Base-by-base conservation (phyloP, 176 grass and related monocot genomes). In the Carex cristatella region DNA sequence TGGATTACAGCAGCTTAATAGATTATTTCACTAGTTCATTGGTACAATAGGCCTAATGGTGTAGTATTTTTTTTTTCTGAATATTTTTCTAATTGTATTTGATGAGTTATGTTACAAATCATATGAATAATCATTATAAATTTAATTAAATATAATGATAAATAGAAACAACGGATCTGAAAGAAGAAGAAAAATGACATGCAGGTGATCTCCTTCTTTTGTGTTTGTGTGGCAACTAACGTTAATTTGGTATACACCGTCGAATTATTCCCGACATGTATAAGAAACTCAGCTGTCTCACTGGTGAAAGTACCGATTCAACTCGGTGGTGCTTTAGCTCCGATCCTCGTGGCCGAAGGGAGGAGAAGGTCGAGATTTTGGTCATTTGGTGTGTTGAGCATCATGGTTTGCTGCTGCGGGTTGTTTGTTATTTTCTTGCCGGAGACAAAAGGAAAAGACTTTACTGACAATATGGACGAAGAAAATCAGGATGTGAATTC, bases 191-290 rank as follows among this genome's bases (percentile, higher is more conserved):
- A 14, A 67, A 14, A 33, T 67, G 27, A 67, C 31, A 67, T 32
- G 28, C 65, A 67, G 35, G 68, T 71, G 68, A 6, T 69, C 8
- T 90, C 91, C 48, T 97, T 94, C 92, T 97, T 86, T 62, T 61
- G 86, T 58, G 80, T 90, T 23, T 89, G 87, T 86, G 90, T 90
- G 61, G 92, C 92, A 77, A 85, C 92, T 73, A 89, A 86, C 51
- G 56, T 94, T 27, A 66, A 62, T 1, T 12, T 94, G 7, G 90
- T 97, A 61, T 97, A 92, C 84, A 86, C 86, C 58, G 77, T 92
- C 55, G 94, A 97, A 88, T 61, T 97, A 69, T 97, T 97, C 71
- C 94, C 94, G 61, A 97, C 94, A 38, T 88, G 89, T 46, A 81
- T 97, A 76, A 87, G 94, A 46, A 94, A 89, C 86, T 94, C 94